Percentiles rank a stretch among this genome's conserved stretches.
These are phyloP conservation scores for Cicer cuneatum DNA, from an alignment of 306 rosid genomes.

Conservation along the genomic window DNA sequence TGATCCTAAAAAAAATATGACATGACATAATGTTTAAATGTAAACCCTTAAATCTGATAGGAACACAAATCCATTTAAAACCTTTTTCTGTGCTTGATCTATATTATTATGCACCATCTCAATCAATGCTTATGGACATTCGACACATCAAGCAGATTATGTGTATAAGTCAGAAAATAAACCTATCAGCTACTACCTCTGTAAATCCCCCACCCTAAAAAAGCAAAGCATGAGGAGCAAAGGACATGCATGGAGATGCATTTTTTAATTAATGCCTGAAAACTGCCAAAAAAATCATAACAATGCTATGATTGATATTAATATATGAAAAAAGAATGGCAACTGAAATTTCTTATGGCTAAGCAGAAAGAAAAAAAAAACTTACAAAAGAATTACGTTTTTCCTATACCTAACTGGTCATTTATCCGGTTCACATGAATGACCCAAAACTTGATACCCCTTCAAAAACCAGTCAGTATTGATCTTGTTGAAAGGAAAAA, in stretches of 20 bases:
- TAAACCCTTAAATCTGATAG: not conserved
- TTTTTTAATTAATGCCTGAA: conserved; percentile 12
- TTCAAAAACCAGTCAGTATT: conserved; percentile 11
- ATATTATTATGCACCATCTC: not conserved
- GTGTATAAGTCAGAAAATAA: not conserved
- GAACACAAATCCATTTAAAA: not conserved
- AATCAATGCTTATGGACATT: not conserved
- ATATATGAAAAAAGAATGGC: conserved; percentile 48
- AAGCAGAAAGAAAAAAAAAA: conserved; percentile 39
- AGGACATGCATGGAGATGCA: conserved; percentile 24
- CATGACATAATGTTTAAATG: no score
- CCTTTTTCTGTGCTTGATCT: not conserved
- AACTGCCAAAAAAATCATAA: conserved; percentile 35
- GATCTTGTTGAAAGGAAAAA: conserved; percentile 4
- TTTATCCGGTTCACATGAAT: conserved; percentile 30
- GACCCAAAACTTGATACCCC: conserved; percentile 32
- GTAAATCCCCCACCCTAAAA: no score
- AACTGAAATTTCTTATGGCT: conserved; percentile 40
- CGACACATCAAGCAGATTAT: not conserved
- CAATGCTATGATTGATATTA: conserved; percentile 39
- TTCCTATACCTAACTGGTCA: conserved; percentile 45
- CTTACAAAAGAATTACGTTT: conserved; percentile 47
- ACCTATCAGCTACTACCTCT: not conserved
- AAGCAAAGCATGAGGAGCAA: not conserved
- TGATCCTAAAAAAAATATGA: no score